phyloP scores from a whole-genome alignment of 2,329 filamentous ascomycete genomes.

The Tolypocladium pustulatum region DNA sequence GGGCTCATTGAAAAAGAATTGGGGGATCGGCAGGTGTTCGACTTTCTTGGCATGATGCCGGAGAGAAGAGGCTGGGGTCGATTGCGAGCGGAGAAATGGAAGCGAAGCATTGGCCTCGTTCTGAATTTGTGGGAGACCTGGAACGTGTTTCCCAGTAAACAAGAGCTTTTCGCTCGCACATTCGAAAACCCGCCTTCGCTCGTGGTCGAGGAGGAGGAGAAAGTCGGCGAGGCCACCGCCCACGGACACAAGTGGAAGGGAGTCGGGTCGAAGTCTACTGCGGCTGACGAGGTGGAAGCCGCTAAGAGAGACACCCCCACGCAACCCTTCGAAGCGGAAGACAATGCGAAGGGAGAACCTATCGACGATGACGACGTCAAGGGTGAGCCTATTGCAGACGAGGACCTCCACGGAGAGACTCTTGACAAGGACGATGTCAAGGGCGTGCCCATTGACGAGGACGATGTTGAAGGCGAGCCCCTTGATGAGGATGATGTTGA shows the following conservation, averaged over 20 bases:
- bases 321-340: constrained; percentile 27
- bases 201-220: constrained; percentile 19
- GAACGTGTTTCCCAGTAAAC: constrained; percentile 64
- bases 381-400: constrained; percentile 31
- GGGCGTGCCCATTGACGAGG: constrained; percentile 30
- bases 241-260: constrained; percentile 38
- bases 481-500: constrained; percentile 23
- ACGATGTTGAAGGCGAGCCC: constrained; percentile 34
- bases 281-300: constrained; percentile 3
- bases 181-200: constrained; percentile 59
- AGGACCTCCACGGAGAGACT: constrained; percentile 27
- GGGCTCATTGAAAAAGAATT: constrained; percentile 69
- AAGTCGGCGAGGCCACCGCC: constrained; percentile 11
- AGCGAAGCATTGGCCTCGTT: constrained; percentile 60
- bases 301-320: constrained; percentile 28
- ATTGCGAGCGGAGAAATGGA: constrained; percentile 75
- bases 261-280: constrained; percentile 27
- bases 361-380: constrained; percentile 34
- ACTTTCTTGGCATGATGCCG: constrained; percentile 62
- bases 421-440: constrained; percentile 31
- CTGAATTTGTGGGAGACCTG: constrained; percentile 62
- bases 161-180: constrained; percentile 57
- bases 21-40: constrained; percentile 58
- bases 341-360: constrained; percentile 32
- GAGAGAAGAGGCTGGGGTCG: constrained; percentile 69